Evolutionary conservation across 2,329 filamentous ascomycete genomes (phyloP), one percentile per base, ranked within the genome.

Genomic region (Trichoderma gracile): DNA sequence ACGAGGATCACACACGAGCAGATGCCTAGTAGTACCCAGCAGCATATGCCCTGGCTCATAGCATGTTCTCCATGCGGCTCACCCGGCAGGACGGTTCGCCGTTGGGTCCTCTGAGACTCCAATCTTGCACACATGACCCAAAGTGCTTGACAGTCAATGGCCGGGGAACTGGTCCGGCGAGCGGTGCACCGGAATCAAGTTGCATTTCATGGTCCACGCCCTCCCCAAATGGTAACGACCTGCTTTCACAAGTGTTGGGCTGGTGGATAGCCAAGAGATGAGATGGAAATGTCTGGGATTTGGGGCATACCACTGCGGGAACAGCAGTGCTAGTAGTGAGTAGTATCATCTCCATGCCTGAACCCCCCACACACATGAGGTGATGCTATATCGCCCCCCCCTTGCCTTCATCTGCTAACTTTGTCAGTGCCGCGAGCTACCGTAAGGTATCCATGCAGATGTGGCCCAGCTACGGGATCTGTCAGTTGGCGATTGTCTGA

Each of bases 21-120:
- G n/a, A 61, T 65, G 19, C 14, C 60, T 61, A 40, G 56, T 53
- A 43, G 56, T 53, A 43, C 33, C 33, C 33, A 38, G 33, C 33
- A 14, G 33, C 52, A 49, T n/a, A 45, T 49, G 59, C 60, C 54
- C 59, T 64, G 40, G 60, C 8, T 46, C 59, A 53, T 30, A 47
- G 49, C 57, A 62, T 47, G 54, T 25, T 53, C 55, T 57, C 66
- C 63, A 61, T 64, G 64, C 55, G 50, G 30, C 53, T 55, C 65
- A 69, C 69, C 72, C 72, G 68, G 70, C 69, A 67, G 69, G 66
- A 33, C 67, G 72, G 72, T 71, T 71, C 68, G 70, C 69, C 65
- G 65, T 67, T 57, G 63, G 69, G 67, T 67, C 58, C 67, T 67
- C 65, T 60, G 65, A 52, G 53, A 61, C 45, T 33, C 47, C 54